These are phyloP conservation scores for Circinella minor DNA, from an alignment of 371 early-diverging fungal species.

Conservation along the genomic window DNA sequence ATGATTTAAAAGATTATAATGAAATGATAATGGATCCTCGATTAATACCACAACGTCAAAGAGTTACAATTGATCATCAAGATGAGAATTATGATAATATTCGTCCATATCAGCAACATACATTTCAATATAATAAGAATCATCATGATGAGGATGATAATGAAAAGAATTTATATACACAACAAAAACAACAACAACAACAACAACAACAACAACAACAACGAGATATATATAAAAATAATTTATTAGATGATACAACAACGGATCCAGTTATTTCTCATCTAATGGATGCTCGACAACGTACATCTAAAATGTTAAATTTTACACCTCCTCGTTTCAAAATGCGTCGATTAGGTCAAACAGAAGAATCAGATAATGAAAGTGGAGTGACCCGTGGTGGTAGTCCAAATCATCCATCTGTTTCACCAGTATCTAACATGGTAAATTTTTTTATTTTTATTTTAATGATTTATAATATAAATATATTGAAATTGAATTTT, in stretches of 20 bases:
- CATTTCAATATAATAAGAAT: background rate
- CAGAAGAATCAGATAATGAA: slow-evolving; percentile 10
- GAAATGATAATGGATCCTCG: background rate
- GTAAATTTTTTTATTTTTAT: too few species aligned
- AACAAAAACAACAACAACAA: background rate
- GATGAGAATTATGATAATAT: too few species aligned
- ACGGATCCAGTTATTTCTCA: background rate
- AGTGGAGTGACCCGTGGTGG: background rate
- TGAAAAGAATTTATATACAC: background rate
- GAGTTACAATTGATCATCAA: too few species aligned
- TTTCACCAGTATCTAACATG: background rate
- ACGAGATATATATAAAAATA: background rate
- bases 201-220: background rate
- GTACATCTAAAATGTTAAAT: slow-evolving; percentile 14
- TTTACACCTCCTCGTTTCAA: slow-evolving; percentile 2
- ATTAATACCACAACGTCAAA: too few species aligned
- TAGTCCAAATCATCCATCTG: slow-evolving; percentile 19
- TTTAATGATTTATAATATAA: too few species aligned
- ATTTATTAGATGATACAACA: background rate
- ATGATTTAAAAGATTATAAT: background rate
- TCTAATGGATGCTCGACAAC: slow-evolving; percentile 14
- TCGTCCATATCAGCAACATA: too few species aligned
- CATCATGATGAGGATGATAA: background rate
- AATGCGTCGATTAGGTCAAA: slow-evolving; percentile 1
- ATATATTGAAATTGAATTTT: background rate